Percentiles rank a stretch among this genome's conserved stretches.
Conservation (phyloP, 2,329 filamentous ascomycete genomes). For the Fusarium graminum region DNA sequence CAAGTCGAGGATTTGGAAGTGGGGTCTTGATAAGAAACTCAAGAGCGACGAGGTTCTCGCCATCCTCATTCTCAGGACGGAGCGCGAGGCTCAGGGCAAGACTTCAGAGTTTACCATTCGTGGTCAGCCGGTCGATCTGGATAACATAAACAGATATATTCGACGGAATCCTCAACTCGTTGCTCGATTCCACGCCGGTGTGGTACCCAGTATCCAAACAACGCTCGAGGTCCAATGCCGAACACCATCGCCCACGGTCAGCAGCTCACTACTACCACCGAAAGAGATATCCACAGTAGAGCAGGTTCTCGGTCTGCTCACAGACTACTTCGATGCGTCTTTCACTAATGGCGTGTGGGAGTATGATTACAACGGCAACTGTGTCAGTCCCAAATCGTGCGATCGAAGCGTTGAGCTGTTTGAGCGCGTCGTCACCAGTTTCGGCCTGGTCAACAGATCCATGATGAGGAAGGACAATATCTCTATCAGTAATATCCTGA, state of each 20-base stretch:
- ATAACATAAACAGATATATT: constrained; percentile 58
- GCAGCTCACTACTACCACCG: constrained; percentile 40
- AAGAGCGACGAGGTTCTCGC: constrained; percentile 58
- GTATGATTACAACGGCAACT: constrained; percentile 51
- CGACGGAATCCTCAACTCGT: constrained; percentile 56
- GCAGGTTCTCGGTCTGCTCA: constrained; percentile 49
- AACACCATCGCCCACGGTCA: constrained; percentile 48
- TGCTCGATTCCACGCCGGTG: constrained; percentile 50
- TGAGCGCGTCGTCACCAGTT: constrained; percentile 53
- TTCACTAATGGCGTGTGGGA: constrained; percentile 50
- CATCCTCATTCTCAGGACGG: constrained; percentile 55
- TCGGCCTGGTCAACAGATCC: constrained; percentile 52
- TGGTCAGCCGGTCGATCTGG: constrained; percentile 55
- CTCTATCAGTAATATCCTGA: constrained; percentile 50
- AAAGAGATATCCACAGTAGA: constrained; percentile 46
- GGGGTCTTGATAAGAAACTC: constrained; percentile 59
- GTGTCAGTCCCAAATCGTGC: constrained; percentile 39
- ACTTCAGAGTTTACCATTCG: constrained; percentile 55
- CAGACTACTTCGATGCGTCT: constrained; percentile 50
- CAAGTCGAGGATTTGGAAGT: constrained; percentile 59
- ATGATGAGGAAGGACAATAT: constrained; percentile 53
- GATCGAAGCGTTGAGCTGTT: constrained; percentile 55
- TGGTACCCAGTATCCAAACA: constrained; percentile 51
- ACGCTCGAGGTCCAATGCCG: constrained; percentile 52
- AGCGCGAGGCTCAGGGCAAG: constrained; percentile 54